Evolutionary conservation across 805 yeast genomes (phyloP).

Genomic region (Jamesozyma hellenica): DNA sequence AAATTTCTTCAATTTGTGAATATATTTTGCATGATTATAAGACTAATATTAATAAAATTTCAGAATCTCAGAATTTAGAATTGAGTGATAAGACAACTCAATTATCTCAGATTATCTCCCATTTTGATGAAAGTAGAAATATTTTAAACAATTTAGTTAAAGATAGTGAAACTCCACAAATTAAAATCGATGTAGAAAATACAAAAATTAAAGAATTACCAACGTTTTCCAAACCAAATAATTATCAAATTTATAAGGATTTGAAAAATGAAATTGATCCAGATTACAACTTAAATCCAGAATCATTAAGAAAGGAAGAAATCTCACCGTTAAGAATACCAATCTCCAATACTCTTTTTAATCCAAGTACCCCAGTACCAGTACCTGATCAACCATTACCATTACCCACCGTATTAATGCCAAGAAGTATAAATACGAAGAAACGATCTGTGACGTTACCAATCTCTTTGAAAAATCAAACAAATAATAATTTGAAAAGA

Average conservation of each 20-base stretch:
- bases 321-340: neutral
- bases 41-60: conserved; percentile 9
- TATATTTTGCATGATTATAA: conserved; percentile 6
- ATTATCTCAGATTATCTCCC: conserved; percentile 1
- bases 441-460: conserved; percentile 12
- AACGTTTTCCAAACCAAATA: conserved; percentile 7
- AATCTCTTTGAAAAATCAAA: conserved; percentile 1
- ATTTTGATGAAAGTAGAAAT: neutral
- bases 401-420: conserved; percentile 17
- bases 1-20: conserved; percentile 1
- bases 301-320: neutral
- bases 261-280: conserved; percentile 1
- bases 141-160: neutral
- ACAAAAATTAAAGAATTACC: conserved; percentile 8
- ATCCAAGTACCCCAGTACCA: conserved; percentile 22
- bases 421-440: conserved; percentile 20
- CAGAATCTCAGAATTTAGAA: conserved; percentile 10
- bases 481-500: conserved; percentile 16
- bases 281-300: conserved; percentile 3
- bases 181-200: conserved; percentile 1
- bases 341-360: conserved; percentile 2
- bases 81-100: conserved; percentile 4
- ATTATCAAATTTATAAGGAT: conserved; percentile 8
- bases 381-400: conserved; percentile 24
- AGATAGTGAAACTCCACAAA: neutral